Base-by-base conservation (phyloP, 805 yeast genomes). In the Groenewaldozyma salmanticensis region DNA sequence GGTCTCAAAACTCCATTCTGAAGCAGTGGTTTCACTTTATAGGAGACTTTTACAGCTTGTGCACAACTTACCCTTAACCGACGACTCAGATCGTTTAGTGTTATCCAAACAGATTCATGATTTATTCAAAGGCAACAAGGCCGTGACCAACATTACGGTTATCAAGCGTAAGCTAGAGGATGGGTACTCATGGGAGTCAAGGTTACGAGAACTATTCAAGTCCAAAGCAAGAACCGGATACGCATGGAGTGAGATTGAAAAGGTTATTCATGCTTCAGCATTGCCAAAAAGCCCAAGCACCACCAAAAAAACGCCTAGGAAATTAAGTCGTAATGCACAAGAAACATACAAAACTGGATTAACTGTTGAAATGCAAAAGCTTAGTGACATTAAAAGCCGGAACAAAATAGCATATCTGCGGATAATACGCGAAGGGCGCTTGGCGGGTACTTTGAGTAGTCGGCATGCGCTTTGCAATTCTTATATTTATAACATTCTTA, bases 151-250 rank as follows among this genome's bases (percentile, higher is more conserved):
- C 20, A 31, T 31, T 2, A 24, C 15, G n/a, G 22, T 19, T 6
- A 47, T 47, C 6, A 17, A 37, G 20, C 33, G 24, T 13, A 36
- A 37, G 33, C 27, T 46, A 11, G 5, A 27, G 11, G 39, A 37
- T 5, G 49, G 40, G 4, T 43, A 34, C 19, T 13, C 17, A 33
- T 43, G 47, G 46, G 49, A 43, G 27, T 32, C 31, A 6, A 32
- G 21, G 5, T 27, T 46, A 13, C 38, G 46, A 29, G 29, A 32
- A 24, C 27, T 37, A n/a, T n/a, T n/a, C n/a, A 27, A 18, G 22
- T 19, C 19, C 29, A 7, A n/a, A 16, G 5, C 18, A 29, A 7
- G 21, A 37, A 16, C 16, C n/a, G 18, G 18, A 21, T 21, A 16
- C 17, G 4, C 6, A 17, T 11, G 15, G 16, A 3, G 21, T 33